Base-by-base conservation (phyloP, 2,329 filamentous ascomycete species). In the Neopestalotiopsis rosae region DNA sequence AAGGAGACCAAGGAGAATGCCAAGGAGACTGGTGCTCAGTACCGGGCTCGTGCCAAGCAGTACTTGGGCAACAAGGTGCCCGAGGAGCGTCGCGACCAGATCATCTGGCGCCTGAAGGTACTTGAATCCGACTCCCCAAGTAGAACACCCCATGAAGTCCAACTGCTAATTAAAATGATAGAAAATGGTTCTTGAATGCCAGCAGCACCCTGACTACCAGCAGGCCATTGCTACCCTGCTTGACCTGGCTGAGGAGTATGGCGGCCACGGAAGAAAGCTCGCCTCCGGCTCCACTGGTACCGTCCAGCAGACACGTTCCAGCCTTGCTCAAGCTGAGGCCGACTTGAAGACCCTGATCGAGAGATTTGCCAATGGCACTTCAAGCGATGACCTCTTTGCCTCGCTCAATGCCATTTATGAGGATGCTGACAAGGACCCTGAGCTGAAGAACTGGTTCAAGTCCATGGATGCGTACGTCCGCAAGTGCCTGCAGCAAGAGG, bases 151-250 rank as follows among this genome's bases (percentile, higher is more conserved):
- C 24, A 28, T 28, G 24, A 28, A 28, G 24, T 28, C 3, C 24
- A 28, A 28, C 24, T 28, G 24, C 24, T 28, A 4, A 28, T 28
- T 28, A 28, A 3, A 4, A 28, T 28, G 24, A 28, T 67, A 95
- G 90, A 98, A 98, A 89, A 97, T 98, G 92, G 85, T 99, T 52
- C 90, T 98, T 61, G 96, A 99, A 82, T 94, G 97, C 75, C 96
- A 99, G 83, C 93, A 95, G 68, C 96, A 98, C 78, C 89, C 93
- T 69, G 95, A 99, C 76, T 99, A 98, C 81, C 91, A 95, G 74
- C 88, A 92, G 80, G 96, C 96, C n/a, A 91, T 99, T 72, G 90
- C 94, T 75, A 97, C 95, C 3, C 85, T 99, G 5, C 87, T 99
- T 38, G 86, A 89, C 57, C 86, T 99, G 63, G 94, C 94, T 6